Evolutionary conservation across 1,284 basidiomycete genomes (phyloP).

Genomic region (Porogramme epimiltina): DNA sequence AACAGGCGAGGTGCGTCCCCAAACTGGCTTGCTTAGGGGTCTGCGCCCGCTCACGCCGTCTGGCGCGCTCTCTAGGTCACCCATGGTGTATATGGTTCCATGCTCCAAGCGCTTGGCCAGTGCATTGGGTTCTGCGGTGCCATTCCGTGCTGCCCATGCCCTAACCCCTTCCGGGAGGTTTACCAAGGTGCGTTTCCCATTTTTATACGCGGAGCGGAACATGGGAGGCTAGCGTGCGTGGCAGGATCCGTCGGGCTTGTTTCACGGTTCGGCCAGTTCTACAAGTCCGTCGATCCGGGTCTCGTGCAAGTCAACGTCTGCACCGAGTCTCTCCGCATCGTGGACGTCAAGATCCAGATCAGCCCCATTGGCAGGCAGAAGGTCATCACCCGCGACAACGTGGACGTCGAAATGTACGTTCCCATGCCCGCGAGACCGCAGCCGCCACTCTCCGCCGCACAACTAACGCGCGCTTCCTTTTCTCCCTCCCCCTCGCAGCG

Average conservation of each 20-base stretch:
- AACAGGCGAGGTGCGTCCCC: constrained; percentile 48
- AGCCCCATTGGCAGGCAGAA: constrained; percentile 84
- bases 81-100: constrained; percentile 87
- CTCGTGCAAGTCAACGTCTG: constrained; percentile 92
- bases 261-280: constrained; percentile 92
- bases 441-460: neutral
- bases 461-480: constrained; percentile 5
- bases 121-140: constrained; percentile 72
- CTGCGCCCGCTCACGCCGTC: neutral
- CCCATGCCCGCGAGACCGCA: neutral
- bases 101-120: constrained; percentile 69
- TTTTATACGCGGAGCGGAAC: constrained; percentile 1
- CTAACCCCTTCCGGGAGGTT: constrained; percentile 80
- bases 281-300: constrained; percentile 93
- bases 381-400: constrained; percentile 88
- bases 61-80: constrained; percentile 46
- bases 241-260: constrained; percentile 88
- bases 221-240: neutral
- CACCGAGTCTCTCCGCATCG: constrained; percentile 80
- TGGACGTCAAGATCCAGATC: constrained; percentile 96
- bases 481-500: constrained; percentile 44
- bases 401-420: constrained; percentile 79
- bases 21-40: neutral
- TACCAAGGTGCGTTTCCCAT: constrained; percentile 60
- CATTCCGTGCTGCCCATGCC: constrained; percentile 83